A percentile compares a stretch with the other conserved stretches of the same genome.
Evolutionary conservation across 345 rosid species (phyloP).

Genomic region (Cardiospermum halicacabum): DNA sequence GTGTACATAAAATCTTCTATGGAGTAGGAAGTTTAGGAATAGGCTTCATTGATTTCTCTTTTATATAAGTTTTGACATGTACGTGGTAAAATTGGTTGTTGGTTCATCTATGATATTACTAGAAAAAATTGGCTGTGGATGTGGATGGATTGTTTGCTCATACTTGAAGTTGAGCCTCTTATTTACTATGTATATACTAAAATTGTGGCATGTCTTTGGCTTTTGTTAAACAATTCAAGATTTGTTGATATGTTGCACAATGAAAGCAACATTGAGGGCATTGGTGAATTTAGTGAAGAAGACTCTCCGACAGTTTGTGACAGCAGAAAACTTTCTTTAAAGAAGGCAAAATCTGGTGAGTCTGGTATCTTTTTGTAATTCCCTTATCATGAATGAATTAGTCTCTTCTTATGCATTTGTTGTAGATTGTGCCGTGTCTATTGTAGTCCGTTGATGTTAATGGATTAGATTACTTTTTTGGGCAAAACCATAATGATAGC

Average conservation of each 20-base stretch:
- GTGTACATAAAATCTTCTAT: too few relatives aligned
- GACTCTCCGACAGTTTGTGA: conserved; percentile 43
- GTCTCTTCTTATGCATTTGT: neutral
- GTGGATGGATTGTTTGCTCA: neutral
- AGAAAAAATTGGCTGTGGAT: too few relatives aligned
- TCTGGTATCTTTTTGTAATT: conserved; percentile 34
- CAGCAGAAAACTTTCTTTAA: conserved; percentile 57
- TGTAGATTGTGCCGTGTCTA: neutral
- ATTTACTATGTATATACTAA: neutral
- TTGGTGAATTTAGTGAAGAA: conserved; percentile 67
- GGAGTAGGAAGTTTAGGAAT: neutral
- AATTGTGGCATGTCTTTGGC: neutral
- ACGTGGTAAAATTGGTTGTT: neutral
- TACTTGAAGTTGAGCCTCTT: neutral
- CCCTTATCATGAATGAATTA: neutral
- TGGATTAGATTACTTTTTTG: neutral
- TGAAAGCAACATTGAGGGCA: conserved; percentile 80
- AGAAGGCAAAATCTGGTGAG: conserved; percentile 55
- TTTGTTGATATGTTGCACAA: conserved; percentile 61
- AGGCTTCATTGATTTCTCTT: neutral
- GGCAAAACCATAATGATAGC: neutral
- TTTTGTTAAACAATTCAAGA: conserved; percentile 31
- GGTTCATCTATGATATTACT: too few relatives aligned
- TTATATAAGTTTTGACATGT: neutral
- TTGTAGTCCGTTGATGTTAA: neutral